These are phyloP conservation scores for Colletotrichum sp. DNA, from an alignment of 2,329 filamentous ascomycete genomes.

Conservation along the genomic window DNA sequence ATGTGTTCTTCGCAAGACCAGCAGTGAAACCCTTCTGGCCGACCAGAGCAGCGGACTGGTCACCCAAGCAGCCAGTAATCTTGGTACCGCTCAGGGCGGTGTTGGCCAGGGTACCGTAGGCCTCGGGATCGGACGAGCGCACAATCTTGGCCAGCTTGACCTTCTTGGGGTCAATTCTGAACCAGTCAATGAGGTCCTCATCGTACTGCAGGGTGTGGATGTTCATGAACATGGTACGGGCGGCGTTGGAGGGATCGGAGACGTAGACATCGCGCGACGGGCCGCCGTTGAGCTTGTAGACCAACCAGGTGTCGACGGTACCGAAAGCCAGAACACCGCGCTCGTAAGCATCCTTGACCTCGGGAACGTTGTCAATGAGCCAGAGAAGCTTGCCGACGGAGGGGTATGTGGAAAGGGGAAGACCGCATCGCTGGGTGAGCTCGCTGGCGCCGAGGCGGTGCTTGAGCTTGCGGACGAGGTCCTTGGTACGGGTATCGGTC, in stretches of 20 bases:
- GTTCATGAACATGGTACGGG: slow-evolving; percentile 88
- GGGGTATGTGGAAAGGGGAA: slow-evolving; percentile 83
- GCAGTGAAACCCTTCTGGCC: slow-evolving; percentile 80
- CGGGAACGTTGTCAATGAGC: slow-evolving; percentile 72
- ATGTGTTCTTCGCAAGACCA: slow-evolving; percentile 83
- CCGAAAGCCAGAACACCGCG: slow-evolving; percentile 76
- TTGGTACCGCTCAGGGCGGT: slow-evolving; percentile 69
- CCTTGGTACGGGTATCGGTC: slow-evolving; percentile 80
- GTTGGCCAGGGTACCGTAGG: slow-evolving; percentile 68
- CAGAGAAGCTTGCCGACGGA: slow-evolving; percentile 80
- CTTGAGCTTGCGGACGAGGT: slow-evolving; percentile 76
- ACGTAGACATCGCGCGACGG: slow-evolving; percentile 69
- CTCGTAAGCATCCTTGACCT: slow-evolving; percentile 74
- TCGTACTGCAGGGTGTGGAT: slow-evolving; percentile 78
- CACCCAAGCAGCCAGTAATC: slow-evolving; percentile 80
- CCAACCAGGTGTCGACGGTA: slow-evolving; percentile 81
- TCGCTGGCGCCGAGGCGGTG: slow-evolving; percentile 68
- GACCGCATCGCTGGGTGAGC: slow-evolving; percentile 71
- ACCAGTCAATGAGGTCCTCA: slow-evolving; percentile 74
- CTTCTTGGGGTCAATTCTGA: slow-evolving; percentile 72
- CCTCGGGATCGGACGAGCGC: slow-evolving; percentile 71
- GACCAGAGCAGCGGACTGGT: slow-evolving; percentile 82
- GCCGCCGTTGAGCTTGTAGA: slow-evolving; percentile 80
- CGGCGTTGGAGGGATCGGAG: slow-evolving; percentile 83
- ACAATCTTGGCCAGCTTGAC: slow-evolving; percentile 78